Evolutionary conservation across 2,329 filamentous ascomycete species (phyloP).

Genomic region (Phyllosticta capitalensis): DNA sequence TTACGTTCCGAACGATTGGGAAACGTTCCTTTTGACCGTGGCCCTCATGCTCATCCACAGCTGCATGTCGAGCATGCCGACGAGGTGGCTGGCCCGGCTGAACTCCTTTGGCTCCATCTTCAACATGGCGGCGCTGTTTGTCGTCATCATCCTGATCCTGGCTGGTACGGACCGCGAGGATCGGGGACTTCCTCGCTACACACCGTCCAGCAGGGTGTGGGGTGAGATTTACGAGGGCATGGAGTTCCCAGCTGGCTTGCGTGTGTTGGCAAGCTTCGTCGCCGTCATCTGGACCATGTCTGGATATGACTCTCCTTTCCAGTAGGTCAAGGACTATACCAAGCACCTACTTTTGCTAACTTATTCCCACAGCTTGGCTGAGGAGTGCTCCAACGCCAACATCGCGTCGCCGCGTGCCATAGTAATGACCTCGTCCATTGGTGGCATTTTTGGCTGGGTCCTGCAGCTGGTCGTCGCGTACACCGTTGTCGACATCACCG

Average conservation of each 20-base stretch:
- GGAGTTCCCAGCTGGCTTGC: conserved; percentile 57
- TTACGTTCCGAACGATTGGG: conserved; percentile 57
- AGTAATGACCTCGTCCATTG: conserved; percentile 56
- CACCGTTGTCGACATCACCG: conserved; percentile 55
- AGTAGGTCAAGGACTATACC: conserved; percentile 21
- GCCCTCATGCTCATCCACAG: conserved; percentile 60
- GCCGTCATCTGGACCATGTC: conserved; percentile 59
- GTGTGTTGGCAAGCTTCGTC: conserved; percentile 62
- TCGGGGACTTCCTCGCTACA: conserved; percentile 49
- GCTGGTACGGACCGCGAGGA: conserved; percentile 43
- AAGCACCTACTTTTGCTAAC: too few relatives aligned
- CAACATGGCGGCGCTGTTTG: conserved; percentile 58
- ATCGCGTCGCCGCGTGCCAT: conserved; percentile 63
- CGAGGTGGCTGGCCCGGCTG: conserved; percentile 58
- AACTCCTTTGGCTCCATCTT: conserved; percentile 62
- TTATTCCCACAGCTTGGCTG: conserved; percentile 38
- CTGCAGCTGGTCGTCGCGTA: conserved; percentile 66
- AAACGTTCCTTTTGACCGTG: conserved; percentile 58
- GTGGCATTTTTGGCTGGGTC: conserved; percentile 61
- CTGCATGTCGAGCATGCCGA: conserved; percentile 60
- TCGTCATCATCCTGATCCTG: conserved; percentile 61
- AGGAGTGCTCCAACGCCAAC: conserved; percentile 66
- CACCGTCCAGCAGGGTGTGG: conserved; percentile 51
- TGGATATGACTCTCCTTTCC: conserved; percentile 57
- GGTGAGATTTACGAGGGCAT: conserved; percentile 57